Base-by-base conservation (phyloP, 441 rosid genomes). In the Lepidium campestre region DNA sequence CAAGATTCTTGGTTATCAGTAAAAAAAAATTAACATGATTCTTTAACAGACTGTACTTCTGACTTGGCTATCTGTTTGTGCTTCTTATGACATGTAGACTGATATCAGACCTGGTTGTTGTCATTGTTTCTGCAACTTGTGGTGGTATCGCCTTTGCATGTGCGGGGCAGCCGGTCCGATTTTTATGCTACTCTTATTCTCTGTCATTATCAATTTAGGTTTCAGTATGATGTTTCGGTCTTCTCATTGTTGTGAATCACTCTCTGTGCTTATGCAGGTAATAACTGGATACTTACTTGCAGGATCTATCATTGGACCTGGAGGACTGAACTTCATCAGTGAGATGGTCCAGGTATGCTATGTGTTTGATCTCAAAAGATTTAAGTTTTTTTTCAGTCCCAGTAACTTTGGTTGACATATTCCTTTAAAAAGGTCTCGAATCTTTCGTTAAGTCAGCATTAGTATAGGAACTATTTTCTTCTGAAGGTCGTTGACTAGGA, bases 91-190 rank as follows among this genome's bases (percentile, higher is more conserved):
- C 49, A 42, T 79, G 60, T 83, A 89, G 96, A 76, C 84, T 91
- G 83, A 89, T 91, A 83, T 91, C 94, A 22, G 98, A 89, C 80
- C 81, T 91, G 71, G 98, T 91, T 48, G 88, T 91, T 77, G 98
- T 89, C 76, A 89, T 91, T 65, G 97, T 90, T 39, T 93, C 97
- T 62, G 98, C 98, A 57, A 86, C 98, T 76, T 88, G 94, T 77
- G 98, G 98, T 75, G 98, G 98, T 64, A 88, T 93, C 65, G 98
- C 98, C 63, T 93, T 93, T 79, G 97, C 98, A 61, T 93, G 92
- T 82, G 94, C 93, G 76, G 97, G 98, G 70, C 97, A 93, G 71
- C 98, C 96, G 87, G 98, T 93, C 73, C 52, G 60, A 17, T 60
- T 73, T 44, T 42, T 36, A 6, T 57, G 29, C 69, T 65, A 42